A percentile compares a stretch with the other conserved stretches of the same genome.
Conservation (phyloP, 805 yeast species). For the Saccharomycopsis olivae region DNA sequence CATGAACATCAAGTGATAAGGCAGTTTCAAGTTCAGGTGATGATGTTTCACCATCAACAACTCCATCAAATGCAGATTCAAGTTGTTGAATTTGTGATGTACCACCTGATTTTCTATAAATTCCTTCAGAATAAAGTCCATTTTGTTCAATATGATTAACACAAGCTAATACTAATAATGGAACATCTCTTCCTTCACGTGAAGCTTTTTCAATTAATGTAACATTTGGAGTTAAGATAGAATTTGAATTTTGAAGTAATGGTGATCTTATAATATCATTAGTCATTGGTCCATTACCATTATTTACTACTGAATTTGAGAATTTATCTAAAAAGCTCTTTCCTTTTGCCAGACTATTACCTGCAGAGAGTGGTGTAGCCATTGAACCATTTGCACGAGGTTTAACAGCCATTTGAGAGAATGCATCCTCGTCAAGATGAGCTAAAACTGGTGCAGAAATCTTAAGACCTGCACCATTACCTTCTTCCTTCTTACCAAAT, state of each 20-base stretch:
- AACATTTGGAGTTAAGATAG: slow-evolving; percentile 16
- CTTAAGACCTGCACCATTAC: slow-evolving; percentile 17
- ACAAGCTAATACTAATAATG: slow-evolving; percentile 63
- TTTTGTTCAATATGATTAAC: slow-evolving; percentile 65
- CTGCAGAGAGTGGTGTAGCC: background rate
- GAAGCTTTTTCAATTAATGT: slow-evolving; percentile 48
- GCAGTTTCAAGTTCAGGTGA: slow-evolving; percentile 33
- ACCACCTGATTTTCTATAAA: slow-evolving; percentile 85
- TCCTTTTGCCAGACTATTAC: background rate
- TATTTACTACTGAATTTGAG: slow-evolving; percentile 16
- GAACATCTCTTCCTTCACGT: slow-evolving; percentile 53
- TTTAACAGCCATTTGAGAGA: slow-evolving; percentile 14
- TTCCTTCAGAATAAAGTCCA: slow-evolving; percentile 74
- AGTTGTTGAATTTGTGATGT: slow-evolving; percentile 45
- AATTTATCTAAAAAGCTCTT: slow-evolving; percentile 16
- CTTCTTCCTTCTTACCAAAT: slow-evolving; percentile 18
- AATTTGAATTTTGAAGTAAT: background rate
- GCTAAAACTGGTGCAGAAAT: slow-evolving; percentile 16
- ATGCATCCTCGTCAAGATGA: slow-evolving; percentile 16
- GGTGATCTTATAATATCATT: background rate
- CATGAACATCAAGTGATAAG: slow-evolving; percentile 52
- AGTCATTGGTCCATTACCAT: slow-evolving; percentile 2
- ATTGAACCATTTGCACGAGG: slow-evolving; percentile 2
- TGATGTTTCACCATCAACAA: slow-evolving; percentile 19
- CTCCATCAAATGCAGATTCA: slow-evolving; percentile 25